A percentile compares a stretch with the other conserved stretches of the same genome.
phyloP scores from a whole-genome alignment of 2,329 filamentous ascomycete genomes.

The Bipolaris gigantea region DNA sequence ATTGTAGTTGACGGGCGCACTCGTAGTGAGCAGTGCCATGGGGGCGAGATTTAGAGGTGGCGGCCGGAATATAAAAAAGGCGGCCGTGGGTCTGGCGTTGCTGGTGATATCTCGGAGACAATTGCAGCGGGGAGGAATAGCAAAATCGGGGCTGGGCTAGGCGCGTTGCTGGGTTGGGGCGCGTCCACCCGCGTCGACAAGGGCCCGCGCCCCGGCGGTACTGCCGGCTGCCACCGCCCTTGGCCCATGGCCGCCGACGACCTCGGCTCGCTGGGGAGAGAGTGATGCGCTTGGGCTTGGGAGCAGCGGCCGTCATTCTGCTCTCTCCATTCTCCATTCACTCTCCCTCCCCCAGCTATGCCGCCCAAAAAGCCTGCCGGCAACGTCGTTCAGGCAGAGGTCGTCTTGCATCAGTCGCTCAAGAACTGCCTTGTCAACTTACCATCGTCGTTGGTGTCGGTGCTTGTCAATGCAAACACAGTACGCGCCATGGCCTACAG shows the following conservation, averaged over 20 bases:
- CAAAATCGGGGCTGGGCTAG: constrained; percentile 32
- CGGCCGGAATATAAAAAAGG: constrained; percentile 1
- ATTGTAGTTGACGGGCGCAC: constrained; percentile 80
- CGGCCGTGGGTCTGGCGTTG: constrained; percentile 10
- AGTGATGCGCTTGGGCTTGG: constrained; percentile 11
- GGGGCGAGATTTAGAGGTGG: constrained; percentile 20
- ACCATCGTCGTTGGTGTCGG: constrained; percentile 77
- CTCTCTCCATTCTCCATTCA: not conserved
- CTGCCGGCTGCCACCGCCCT: constrained; percentile 30
- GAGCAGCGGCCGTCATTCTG: constrained; percentile 4
- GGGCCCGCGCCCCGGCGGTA: not conserved
- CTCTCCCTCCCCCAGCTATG: constrained; percentile 23
- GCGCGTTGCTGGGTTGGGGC: constrained; percentile 29
- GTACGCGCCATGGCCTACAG: constrained; percentile 55
- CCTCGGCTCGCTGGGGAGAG: constrained; percentile 30
- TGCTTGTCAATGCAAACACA: constrained; percentile 87
- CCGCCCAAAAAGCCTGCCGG: constrained; percentile 50
- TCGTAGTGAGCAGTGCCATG: constrained; percentile 87
- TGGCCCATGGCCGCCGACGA: constrained; percentile 27
- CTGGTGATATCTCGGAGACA: constrained; percentile 7
- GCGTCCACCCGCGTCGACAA: constrained; percentile 31
- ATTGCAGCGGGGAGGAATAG: constrained; percentile 23
- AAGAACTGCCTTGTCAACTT: constrained; percentile 96
- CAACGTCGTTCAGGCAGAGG: constrained; percentile 70
- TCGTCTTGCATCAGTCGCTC: constrained; percentile 76